Evolutionary conservation across 1,284 basidiomycete species (phyloP).

Genomic region (Boletellus deceptivus): DNA sequence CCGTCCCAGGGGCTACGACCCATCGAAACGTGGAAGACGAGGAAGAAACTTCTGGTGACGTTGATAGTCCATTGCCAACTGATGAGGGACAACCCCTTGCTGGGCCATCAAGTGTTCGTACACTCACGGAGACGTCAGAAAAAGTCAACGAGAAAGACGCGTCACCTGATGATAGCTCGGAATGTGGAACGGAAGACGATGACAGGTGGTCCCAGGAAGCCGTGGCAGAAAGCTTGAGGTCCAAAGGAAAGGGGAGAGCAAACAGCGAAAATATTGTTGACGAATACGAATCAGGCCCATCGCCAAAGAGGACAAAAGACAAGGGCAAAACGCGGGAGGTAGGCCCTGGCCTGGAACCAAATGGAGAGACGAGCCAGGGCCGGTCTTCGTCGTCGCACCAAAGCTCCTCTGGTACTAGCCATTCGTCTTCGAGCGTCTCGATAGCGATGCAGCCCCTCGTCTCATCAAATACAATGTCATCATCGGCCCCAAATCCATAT

Average conservation of each 20-base stretch:
- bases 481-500: slow-evolving; percentile 43
- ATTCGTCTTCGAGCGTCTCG: slow-evolving; percentile 9
- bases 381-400: slow-evolving; percentile 15
- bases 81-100: slow-evolving; percentile 4
- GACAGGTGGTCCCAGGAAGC: slow-evolving; percentile 26
- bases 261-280: slow-evolving; percentile 11
- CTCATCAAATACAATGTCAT: slow-evolving; percentile 1
- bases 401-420: background rate
- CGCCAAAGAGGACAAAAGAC: slow-evolving; percentile 9
- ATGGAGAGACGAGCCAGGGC: slow-evolving; percentile 6
- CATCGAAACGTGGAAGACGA: background rate
- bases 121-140: background rate
- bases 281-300: slow-evolving; percentile 10
- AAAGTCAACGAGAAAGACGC: background rate
- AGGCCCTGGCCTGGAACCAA: slow-evolving; percentile 8
- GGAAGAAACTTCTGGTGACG: background rate
- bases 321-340: slow-evolving; percentile 28
- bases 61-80: background rate
- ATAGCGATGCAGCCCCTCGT: background rate
- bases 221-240: slow-evolving; percentile 15
- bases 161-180: slow-evolving; percentile 8
- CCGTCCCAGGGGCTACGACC: background rate
- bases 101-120: slow-evolving; percentile 1
- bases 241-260: slow-evolving; percentile 29
- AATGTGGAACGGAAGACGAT: slow-evolving; percentile 19